Conservation (phyloP, 768 basidiomycete genomes). For the Trametes meyenii region DNA sequence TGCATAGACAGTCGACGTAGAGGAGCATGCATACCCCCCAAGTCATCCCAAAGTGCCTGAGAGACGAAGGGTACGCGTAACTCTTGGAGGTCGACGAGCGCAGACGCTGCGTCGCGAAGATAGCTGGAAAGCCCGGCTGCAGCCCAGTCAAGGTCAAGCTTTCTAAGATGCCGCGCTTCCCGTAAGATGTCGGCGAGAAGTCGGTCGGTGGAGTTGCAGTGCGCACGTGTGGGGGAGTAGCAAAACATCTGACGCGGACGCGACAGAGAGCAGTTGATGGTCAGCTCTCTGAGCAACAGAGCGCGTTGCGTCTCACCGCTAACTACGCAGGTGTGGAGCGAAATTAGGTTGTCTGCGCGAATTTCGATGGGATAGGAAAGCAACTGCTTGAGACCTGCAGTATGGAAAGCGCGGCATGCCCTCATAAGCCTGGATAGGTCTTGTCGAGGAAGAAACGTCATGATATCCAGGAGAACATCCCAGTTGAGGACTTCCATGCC, state of each 20-base stretch:
- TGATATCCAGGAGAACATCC: slow-evolving; percentile 1
- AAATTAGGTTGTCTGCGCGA: not conserved
- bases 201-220: too few species aligned
- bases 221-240: not conserved
- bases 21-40: not conserved
- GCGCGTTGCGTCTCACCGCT: not conserved
- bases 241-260: not conserved
- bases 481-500: not conserved
- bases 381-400: not conserved
- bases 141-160: slow-evolving; percentile 5
- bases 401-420: not conserved
- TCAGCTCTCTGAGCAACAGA: not conserved
- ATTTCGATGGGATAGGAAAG: not conserved
- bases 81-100: not conserved
- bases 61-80: not conserved
- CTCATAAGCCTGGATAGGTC: slow-evolving; percentile 1
- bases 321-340: not conserved
- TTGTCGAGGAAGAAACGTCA: slow-evolving; percentile 5
- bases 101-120: not conserved
- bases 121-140: slow-evolving; percentile 2
- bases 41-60: not conserved
- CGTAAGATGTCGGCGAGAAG: not conserved
- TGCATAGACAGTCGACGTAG: not conserved
- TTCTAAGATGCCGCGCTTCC: not conserved
- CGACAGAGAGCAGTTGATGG: slow-evolving; percentile 2